Base-by-base conservation (phyloP, 2,329 filamentous ascomycete species). In the Grosmannia penicillata region DNA sequence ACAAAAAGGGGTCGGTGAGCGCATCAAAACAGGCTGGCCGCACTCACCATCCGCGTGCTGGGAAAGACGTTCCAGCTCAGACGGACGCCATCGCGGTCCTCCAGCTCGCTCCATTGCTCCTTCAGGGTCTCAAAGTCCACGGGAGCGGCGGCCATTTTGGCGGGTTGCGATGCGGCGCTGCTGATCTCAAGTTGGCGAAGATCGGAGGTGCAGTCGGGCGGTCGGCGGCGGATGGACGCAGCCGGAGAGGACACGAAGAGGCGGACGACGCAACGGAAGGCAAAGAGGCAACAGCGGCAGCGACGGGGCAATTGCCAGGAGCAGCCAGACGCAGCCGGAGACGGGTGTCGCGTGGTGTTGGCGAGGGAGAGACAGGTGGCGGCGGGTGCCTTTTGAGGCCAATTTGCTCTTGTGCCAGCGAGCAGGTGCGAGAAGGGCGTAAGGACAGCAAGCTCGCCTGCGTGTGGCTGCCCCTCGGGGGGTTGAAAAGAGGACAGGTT, bases 31-130 rank as follows among this genome's bases (percentile, higher is more conserved):
- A n/a, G n/a, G n/a, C n/a, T n/a, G n/a, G n/a, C n/a, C n/a, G n/a
- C n/a, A 63, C 72, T 51, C 51, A 85, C 87, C 86, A 98, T 95
- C 58, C 91, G 85, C 54, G 89, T 89, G 66, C 87, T 95, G 36
- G 91, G 91, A 55, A 98, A 93, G 44, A 93, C 93, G 58, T 98
- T 98, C 91, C 91, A 98, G 63, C 89, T 95, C 48, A 98, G 71
- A 46, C 91, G 79, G 54, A 96, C 76, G 44, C 91, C 91, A 75
- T 98, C 91, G 50, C 84, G 78, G 55, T 98, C 91, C 66, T 98
- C 91, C 42, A 93, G 79, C 59, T 95, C 86, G 54, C 80, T 85
- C 87, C 87, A 95, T 65, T 89, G 82, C 62, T 95, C 87, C 65
- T 95, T 95, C 49, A 93, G 66, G 49, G 78, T 72, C 60, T 95